phyloP scores from a whole-genome alignment of 192 early-diverging fungal species.

The Entomortierella lignicola region DNA sequence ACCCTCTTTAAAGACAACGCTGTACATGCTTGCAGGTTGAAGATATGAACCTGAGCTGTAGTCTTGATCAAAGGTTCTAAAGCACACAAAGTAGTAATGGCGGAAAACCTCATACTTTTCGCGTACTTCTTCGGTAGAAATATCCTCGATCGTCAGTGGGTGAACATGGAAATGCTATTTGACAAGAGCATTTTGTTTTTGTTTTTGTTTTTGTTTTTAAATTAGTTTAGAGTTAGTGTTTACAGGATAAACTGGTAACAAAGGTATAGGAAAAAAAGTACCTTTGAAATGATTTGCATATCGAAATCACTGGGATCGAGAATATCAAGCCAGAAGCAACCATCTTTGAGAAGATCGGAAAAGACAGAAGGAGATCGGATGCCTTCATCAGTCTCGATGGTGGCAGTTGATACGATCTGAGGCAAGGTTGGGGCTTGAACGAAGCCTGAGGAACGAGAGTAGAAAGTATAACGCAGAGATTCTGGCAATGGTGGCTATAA shows the following conservation, averaged over 20 bases:
- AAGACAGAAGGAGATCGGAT: slow-evolving; percentile 24
- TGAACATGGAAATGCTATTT: slow-evolving; percentile 77
- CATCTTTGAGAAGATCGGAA: slow-evolving; percentile 55
- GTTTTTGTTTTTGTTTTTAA: not conserved
- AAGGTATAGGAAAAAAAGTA: too few relatives aligned
- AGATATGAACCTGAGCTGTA: slow-evolving; percentile 71
- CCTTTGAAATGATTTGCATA: slow-evolving; percentile 67
- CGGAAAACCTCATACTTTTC: slow-evolving; percentile 94
- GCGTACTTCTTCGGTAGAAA: slow-evolving; percentile 83
- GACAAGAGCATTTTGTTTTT: not conserved
- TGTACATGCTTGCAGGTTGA: slow-evolving; percentile 76
- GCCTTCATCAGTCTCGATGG: slow-evolving; percentile 13
- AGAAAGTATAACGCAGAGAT: slow-evolving; percentile 49
- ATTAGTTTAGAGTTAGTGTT: not conserved
- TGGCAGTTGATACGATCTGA: slow-evolving; percentile 29
- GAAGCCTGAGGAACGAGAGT: slow-evolving; percentile 36
- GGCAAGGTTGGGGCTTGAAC: slow-evolving; percentile 52
- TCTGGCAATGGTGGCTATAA: slow-evolving; percentile 32
- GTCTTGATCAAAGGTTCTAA: slow-evolving; percentile 80
- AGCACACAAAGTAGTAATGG: slow-evolving; percentile 93
- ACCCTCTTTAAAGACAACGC: slow-evolving; percentile 73
- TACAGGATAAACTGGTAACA: too few relatives aligned
- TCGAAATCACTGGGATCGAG: slow-evolving; percentile 64
- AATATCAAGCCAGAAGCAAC: slow-evolving; percentile 83
- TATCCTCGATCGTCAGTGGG: slow-evolving; percentile 91